phyloP scores from a whole-genome alignment of 1,284 basidiomycete genomes.

The Golubevia sp. region DNA sequence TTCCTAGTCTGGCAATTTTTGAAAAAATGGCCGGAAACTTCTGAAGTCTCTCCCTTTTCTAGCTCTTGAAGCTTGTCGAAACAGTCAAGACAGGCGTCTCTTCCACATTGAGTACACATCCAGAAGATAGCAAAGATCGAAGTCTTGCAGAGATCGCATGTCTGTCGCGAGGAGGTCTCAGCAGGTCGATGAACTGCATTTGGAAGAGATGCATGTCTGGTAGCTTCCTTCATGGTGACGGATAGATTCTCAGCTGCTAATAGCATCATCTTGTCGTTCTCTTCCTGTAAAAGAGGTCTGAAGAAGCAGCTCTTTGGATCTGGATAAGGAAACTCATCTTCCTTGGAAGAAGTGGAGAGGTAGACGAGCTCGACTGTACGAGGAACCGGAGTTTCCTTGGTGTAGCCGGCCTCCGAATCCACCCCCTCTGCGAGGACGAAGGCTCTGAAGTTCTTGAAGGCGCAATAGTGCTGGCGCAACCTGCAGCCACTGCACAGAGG shows the following conservation, averaged over 20 bases:
- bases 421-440: not conserved
- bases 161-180: no score
- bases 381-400: not conserved
- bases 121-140: conserved; percentile 86
- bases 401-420: not conserved
- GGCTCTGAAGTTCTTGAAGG: not conserved
- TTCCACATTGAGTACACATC: conserved; percentile 86
- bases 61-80: conserved; percentile 73
- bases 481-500: not conserved
- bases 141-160: conserved; percentile 81
- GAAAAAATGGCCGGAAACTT: conserved; percentile 48
- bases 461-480: not conserved
- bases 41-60: conserved; percentile 66
- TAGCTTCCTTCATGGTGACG: not conserved
- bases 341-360: not conserved
- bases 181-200: not conserved
- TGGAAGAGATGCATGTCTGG: not conserved
- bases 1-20: conserved; percentile 14
- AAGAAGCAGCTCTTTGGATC: not conserved
- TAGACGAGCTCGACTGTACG: not conserved
- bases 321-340: not conserved
- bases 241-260: not conserved
- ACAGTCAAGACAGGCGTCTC: conserved; percentile 85
- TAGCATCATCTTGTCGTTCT: not conserved
- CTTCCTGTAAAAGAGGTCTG: not conserved